These are phyloP conservation scores for Heritiera fomes DNA, from an alignment of 345 rosid species.

Conservation along the genomic window DNA sequence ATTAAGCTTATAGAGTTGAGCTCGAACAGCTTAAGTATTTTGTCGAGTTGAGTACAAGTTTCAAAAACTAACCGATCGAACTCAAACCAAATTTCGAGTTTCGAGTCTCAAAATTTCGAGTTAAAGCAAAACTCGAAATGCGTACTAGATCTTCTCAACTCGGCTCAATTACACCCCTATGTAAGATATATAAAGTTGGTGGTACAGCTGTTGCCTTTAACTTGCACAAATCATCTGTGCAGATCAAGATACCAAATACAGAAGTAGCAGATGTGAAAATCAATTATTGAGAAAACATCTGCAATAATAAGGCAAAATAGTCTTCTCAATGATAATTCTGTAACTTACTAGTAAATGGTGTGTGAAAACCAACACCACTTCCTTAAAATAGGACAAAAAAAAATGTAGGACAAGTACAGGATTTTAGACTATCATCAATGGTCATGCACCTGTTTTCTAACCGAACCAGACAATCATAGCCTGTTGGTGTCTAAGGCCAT, in stretches of 20 bases:
- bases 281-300: not conserved
- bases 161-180: too few relatives aligned
- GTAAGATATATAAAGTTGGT: not conserved
- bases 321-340: not conserved
- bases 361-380: not conserved
- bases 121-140: too few relatives aligned
- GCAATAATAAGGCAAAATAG: not conserved
- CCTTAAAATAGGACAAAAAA: not conserved
- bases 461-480: not conserved
- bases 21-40: too few relatives aligned
- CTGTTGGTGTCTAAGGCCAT: not conserved
- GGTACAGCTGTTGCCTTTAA: not conserved
- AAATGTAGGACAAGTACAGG: not conserved
- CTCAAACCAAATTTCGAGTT: too few relatives aligned
- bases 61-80: too few relatives aligned
- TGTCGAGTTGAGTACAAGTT: too few relatives aligned
- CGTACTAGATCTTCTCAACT: too few relatives aligned
- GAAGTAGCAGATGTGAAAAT: not conserved
- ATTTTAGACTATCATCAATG: slow-evolving; percentile 5
- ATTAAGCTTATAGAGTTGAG: too few relatives aligned
- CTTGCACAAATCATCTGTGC: not conserved
- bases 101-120: too few relatives aligned
- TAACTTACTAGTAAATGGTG: not conserved
- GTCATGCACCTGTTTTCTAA: slow-evolving; percentile 8
- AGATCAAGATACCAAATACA: not conserved